These are phyloP conservation scores for Lolium perenne DNA, from an alignment of 176 grass and related monocot genomes.

Conservation along the genomic window DNA sequence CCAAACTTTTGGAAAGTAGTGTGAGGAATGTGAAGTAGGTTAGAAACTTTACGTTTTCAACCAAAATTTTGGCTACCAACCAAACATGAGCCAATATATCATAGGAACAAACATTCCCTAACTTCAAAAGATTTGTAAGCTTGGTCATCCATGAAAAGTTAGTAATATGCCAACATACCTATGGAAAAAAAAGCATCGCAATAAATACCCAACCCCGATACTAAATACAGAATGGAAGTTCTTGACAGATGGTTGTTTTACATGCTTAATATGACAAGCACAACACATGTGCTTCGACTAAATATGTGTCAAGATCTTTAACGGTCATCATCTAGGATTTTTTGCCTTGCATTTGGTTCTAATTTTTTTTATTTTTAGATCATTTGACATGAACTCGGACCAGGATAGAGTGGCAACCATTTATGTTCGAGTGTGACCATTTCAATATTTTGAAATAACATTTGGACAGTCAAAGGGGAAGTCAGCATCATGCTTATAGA, in stretches of 20 bases:
- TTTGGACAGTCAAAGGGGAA: neutral
- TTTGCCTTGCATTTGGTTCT: too few species aligned
- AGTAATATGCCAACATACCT: neutral
- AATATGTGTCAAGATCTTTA: neutral
- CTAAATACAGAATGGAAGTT: neutral
- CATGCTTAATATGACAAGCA: neutral
- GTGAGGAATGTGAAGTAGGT: too few species aligned
- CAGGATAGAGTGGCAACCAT: too few species aligned
- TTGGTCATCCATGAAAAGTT: neutral
- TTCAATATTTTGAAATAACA: neutral
- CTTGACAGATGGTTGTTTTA: neutral
- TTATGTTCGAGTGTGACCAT: neutral
- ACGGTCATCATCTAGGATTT: neutral
- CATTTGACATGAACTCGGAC: too few species aligned
- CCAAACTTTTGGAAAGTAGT: too few species aligned
- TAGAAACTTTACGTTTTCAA: too few species aligned
- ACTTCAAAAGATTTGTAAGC: too few species aligned
- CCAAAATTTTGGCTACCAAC: too few species aligned
- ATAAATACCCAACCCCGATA: neutral
- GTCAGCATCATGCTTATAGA: neutral
- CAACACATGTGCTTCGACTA: neutral
- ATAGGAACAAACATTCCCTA: too few species aligned
- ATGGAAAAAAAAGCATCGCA: neutral
- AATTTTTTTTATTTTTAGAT: too few species aligned
- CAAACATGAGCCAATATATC: too few species aligned